phyloP scores from a whole-genome alignment of 352 stramenopile species.

The Phytophthora fragariae region DNA sequence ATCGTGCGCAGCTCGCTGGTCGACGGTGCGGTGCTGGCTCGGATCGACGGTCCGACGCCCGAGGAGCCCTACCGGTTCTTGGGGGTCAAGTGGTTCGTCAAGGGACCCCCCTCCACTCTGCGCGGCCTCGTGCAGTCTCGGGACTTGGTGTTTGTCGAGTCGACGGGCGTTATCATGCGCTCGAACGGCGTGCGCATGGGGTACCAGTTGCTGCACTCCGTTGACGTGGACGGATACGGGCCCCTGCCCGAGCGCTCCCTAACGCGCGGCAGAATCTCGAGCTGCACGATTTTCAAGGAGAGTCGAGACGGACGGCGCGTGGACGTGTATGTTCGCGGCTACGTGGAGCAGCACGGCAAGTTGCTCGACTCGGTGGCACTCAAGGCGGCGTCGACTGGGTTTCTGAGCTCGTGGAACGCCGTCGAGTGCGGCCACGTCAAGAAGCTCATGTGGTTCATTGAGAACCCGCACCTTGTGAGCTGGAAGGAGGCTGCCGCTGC shows the following conservation, averaged over 20 bases:
- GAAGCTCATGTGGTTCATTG: slow-evolving; percentile 55
- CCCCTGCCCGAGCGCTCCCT: slow-evolving; percentile 32
- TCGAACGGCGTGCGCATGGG: slow-evolving; percentile 42
- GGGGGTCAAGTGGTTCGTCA: slow-evolving; percentile 63
- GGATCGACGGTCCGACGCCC: slow-evolving; percentile 40
- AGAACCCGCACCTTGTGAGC: slow-evolving; percentile 39
- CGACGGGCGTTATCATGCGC: slow-evolving; percentile 40
- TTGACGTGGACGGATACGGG: slow-evolving; percentile 45
- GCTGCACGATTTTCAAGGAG: slow-evolving; percentile 50
- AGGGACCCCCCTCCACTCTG: slow-evolving; percentile 39
- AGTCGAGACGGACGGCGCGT: slow-evolving; percentile 30
- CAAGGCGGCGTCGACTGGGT: slow-evolving; percentile 48
- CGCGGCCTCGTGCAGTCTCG: slow-evolving; percentile 43
- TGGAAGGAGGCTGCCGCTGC: slow-evolving; percentile 34
- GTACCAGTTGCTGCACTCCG: slow-evolving; percentile 54
- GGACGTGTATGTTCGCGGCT: slow-evolving; percentile 52
- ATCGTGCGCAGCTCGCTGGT: slow-evolving; percentile 44
- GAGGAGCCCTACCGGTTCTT: slow-evolving; percentile 54
- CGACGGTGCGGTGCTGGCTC: slow-evolving; percentile 46
- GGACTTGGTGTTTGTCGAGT: slow-evolving; percentile 55
- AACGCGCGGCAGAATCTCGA: slow-evolving; percentile 50
- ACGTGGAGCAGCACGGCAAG: slow-evolving; percentile 50
- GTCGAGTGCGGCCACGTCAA: slow-evolving; percentile 54
- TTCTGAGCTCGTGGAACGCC: slow-evolving; percentile 58
- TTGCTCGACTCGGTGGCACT: slow-evolving; percentile 50